A percentile compares a stretch with the other conserved stretches of the same genome.
phyloP scores from a whole-genome alignment of 1,284 basidiomycete genomes.

The Clitocybe nebularis region DNA sequence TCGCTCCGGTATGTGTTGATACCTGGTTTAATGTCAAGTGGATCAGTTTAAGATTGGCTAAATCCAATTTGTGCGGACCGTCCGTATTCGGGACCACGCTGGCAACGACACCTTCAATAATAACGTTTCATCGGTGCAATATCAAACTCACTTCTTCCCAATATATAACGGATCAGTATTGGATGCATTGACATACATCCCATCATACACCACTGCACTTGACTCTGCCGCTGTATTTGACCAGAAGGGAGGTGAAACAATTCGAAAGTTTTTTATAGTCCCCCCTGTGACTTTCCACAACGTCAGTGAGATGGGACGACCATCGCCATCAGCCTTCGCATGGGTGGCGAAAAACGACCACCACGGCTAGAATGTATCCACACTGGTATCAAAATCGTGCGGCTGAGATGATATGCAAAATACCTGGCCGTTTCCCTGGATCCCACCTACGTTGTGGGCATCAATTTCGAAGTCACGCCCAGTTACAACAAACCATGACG shows the following conservation, averaged over 20 bases:
- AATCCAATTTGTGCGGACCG: slow-evolving; percentile 27
- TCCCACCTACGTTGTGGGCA: slow-evolving; percentile 56
- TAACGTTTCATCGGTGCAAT: neutral
- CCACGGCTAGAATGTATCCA: slow-evolving; percentile 24
- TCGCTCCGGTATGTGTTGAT: slow-evolving; percentile 60
- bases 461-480: slow-evolving; percentile 58
- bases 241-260: slow-evolving; percentile 65
- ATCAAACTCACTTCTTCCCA: slow-evolving; percentile 41
- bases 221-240: slow-evolving; percentile 56
- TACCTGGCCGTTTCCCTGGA: slow-evolving; percentile 61
- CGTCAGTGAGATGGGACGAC: slow-evolving; percentile 59
- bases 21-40: slow-evolving; percentile 26
- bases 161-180: slow-evolving; percentile 44
- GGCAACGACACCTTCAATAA: slow-evolving; percentile 7
- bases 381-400: neutral
- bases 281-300: slow-evolving; percentile 47
- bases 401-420: no score
- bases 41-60: neutral
- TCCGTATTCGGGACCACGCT: slow-evolving; percentile 66
- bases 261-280: slow-evolving; percentile 46
- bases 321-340: slow-evolving; percentile 50
- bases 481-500: slow-evolving; percentile 63
- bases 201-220: slow-evolving; percentile 53
- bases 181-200: slow-evolving; percentile 59
- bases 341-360: slow-evolving; percentile 30